These are phyloP conservation scores for Prunus campanulata DNA, from an alignment of 306 rosid species.

Conservation along the genomic window DNA sequence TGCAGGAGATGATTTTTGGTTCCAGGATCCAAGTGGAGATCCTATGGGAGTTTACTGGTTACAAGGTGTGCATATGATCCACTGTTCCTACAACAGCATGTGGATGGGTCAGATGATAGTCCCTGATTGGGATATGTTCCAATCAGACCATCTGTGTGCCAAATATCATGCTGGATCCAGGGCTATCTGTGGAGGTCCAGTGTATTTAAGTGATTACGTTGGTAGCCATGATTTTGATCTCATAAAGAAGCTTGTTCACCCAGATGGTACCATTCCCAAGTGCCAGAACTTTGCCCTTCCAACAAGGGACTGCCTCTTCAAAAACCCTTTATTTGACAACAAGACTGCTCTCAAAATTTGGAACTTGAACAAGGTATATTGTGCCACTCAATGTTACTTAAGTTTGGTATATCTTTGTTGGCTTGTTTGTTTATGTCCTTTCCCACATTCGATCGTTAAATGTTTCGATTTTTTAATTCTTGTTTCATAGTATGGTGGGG, in stretches of 20 bases:
- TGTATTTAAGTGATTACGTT: slow-evolving; percentile 71
- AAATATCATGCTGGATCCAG: slow-evolving; percentile 86
- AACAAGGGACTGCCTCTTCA: slow-evolving; percentile 84
- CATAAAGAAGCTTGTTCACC: slow-evolving; percentile 66
- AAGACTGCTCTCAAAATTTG: slow-evolving; percentile 73
- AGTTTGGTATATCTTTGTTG: no score
- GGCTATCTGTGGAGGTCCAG: slow-evolving; percentile 80
- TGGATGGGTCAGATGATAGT: slow-evolving; percentile 94
- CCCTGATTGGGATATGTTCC: slow-evolving; percentile 98
- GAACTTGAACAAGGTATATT: slow-evolving; percentile 73
- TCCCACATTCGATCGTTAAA: no score
- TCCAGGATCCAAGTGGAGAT: slow-evolving; percentile 84
- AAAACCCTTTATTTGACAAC: slow-evolving; percentile 67
- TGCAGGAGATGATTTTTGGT: slow-evolving; percentile 94
- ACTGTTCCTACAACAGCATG: slow-evolving; percentile 84
- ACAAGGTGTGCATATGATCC: slow-evolving; percentile 92
- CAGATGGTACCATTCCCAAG: slow-evolving; percentile 75
- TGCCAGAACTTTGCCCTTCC: slow-evolving; percentile 82
- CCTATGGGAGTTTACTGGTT: slow-evolving; percentile 87
- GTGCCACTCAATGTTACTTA: no score
- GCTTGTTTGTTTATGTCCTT: no score
- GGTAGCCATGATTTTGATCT: slow-evolving; percentile 75
- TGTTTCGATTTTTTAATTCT: no score
- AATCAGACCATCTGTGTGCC: slow-evolving; percentile 77
- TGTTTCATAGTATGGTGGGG: slow-evolving; percentile 67